Base-by-base conservation (phyloP, 441 rosid genomes). In the Metrosideros polymorpha region DNA sequence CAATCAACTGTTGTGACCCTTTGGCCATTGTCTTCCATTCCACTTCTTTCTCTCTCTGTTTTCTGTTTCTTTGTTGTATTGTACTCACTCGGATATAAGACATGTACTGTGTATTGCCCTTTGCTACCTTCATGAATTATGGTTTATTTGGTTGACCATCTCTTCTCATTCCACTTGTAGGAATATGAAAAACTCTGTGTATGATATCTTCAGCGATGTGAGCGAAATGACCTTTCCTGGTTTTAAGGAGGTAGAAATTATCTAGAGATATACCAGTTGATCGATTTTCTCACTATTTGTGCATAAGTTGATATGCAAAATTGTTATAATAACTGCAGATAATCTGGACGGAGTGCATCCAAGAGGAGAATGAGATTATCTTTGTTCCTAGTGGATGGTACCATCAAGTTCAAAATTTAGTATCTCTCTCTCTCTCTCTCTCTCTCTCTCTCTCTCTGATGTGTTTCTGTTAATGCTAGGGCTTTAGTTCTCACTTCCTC, bases 351-450 rank as follows among this genome's bases (percentile, higher is more conserved):
- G 99, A 95, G 83, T 95, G 98, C 90, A 89, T 89, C 90, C 99
- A 96, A 91, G 95, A 93, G 88, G 85, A 89, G 52, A 94, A 94
- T 83, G 98, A 95, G 89, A 89, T 93, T 83, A 93, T 96, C 85
- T 95, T 94, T 92, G 99, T 96, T 87, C 99, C 99, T 39, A 95
- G 99, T 85, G 98, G 99, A 89, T 98, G 99, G 99, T 95, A 95
- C 92, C 98, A 98, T 93, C 99, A 96, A 96, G 99, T 98, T 85
- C 97, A 93, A 86, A 98, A 98, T 94, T 90, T 96, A 95, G 99
- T 95, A 92, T 43, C 25, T 17, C 39, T 84, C 54, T 71, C 83
- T 66, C 43, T 30, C 82, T 30, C 50, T 82, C 83, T 61, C 85
- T 75, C 6, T 0, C 47, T 66, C 32, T 84, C 61, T 54, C 66